Evolutionary conservation across 495 filamentous ascomycete genomes (phyloP).

Genomic region (Podospora appendiculata): DNA sequence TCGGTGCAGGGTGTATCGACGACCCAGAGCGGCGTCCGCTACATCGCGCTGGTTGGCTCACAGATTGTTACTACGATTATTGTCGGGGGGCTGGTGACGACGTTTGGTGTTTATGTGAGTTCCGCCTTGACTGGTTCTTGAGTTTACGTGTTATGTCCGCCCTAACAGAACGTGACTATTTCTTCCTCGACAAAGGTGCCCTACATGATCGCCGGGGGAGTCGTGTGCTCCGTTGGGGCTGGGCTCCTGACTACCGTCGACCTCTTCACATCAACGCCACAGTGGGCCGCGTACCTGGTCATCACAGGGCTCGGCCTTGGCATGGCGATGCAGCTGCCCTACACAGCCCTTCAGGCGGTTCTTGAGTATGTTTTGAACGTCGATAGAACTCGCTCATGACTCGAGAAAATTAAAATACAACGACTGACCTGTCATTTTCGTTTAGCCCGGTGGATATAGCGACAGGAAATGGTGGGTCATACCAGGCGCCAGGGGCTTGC

Average conservation of each 20-base stretch:
- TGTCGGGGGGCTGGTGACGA: neutral
- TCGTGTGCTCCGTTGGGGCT: neutral
- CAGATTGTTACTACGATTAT: neutral
- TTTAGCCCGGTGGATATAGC: neutral
- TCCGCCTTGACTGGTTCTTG: neutral
- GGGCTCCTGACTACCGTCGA: neutral
- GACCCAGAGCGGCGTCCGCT: neutral
- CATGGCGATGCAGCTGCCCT: neutral
- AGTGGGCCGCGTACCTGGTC: neutral
- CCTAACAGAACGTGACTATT: neutral
- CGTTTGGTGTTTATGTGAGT: neutral
- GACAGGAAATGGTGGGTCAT: neutral
- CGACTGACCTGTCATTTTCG: neutral
- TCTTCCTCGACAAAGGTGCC: neutral
- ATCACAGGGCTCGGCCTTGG: neutral
- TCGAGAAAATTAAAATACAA: neutral
- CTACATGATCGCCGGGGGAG: neutral
- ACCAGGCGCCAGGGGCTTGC: neutral
- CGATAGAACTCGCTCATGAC: neutral
- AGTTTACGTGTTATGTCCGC: neutral
- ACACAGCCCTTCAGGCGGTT: neutral
- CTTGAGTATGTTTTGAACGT: neutral
- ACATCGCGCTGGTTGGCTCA: neutral
- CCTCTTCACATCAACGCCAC: neutral
- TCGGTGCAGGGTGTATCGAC: neutral